These are phyloP conservation scores for Turritis glabra DNA, from an alignment of 345 rosid species.

Conservation along the genomic window DNA sequence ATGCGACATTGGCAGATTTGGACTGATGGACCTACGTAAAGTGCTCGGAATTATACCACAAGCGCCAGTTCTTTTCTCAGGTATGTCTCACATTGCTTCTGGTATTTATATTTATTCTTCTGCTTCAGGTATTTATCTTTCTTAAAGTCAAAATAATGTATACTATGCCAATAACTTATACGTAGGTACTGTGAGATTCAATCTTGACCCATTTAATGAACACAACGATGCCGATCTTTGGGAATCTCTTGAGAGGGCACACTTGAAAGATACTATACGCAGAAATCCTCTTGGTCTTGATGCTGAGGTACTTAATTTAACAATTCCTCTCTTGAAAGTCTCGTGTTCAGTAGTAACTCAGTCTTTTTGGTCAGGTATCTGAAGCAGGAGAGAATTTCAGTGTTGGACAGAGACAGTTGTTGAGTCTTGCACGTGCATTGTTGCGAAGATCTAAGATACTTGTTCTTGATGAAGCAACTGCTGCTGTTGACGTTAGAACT, in stretches of 20 bases:
- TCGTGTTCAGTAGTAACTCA: conserved; percentile 14
- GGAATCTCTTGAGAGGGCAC: conserved; percentile 98
- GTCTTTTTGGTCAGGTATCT: conserved; percentile 55
- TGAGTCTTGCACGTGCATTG: conserved; percentile 97
- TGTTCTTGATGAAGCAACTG: conserved; percentile 98
- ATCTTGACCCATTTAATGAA: conserved; percentile 96
- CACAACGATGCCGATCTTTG: conserved; percentile 98
- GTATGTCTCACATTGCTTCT: conserved; percentile 40
- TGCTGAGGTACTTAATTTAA: conserved; percentile 64
- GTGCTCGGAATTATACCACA: conserved; percentile 98
- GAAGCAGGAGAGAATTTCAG: conserved; percentile 99
- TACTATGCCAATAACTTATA: background rate
- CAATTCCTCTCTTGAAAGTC: conserved; percentile 10
- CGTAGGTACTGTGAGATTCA: conserved; percentile 90
- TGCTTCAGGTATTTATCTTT: background rate
- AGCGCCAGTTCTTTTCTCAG: conserved; percentile 98
- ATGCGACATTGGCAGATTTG: conserved; percentile 73
- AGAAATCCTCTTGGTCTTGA: conserved; percentile 84
- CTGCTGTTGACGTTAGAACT: conserved; percentile 98
- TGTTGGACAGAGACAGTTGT: conserved; percentile 94
- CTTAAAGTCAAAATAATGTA: background rate
- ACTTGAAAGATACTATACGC: conserved; percentile 84
- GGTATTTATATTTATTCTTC: background rate
- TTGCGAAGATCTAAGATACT: conserved; percentile 96
- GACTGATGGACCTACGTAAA: conserved; percentile 88